Evolutionary conservation across 257 asterid genomes (phyloP), one percentile per base, ranked within the genome.

Genomic region (Striga asiatica): DNA sequence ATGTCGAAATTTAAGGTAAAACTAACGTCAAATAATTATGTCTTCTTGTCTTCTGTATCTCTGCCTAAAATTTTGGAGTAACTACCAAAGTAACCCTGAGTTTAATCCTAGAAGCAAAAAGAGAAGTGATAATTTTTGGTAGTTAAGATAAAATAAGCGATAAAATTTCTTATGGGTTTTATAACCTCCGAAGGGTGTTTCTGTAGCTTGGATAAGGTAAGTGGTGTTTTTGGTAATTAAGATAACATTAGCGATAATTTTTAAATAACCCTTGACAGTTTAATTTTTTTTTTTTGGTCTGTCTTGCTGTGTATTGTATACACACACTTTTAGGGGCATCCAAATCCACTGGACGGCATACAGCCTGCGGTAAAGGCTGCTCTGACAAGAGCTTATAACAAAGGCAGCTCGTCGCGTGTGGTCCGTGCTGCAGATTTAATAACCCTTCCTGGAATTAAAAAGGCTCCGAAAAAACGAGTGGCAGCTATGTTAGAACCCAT

Each of bases 401-500:
- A 82, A 79, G 94, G 95, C 67, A 82, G 93, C 76, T 81, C 89
- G 49, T 81, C 88, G 6, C 99, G 94, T 49, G 80, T 76, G 60
- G 65, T 92, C 54, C 73, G 83, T 43, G 63, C 94, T 64, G 97
- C 97, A 37, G 97, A 88, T 77, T 67, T 92, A 62, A 74, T 92
- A 53, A 81, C 77, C 1, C 84, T 92, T 71, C 95, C 97, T 60
- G 97, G 97, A 52, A 54, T 84, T 6, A 92, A 79, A 49, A 92
- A 88, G 74, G 91, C 85, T 31, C 97, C 88, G 9, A 82, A 79
- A 75, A 92, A 92, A 71, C 79, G 99, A 62, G 78, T 92, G 66
- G 94, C 91, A 53, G 97, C 97, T 6, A 88, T 88, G 93, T 74
- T 92, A 46, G 98, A 92, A 77, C 97, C 95, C 13, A 62, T 69